A percentile compares a stretch with the other conserved stretches of the same genome.
Conservation (phyloP, 768 basidiomycete genomes). For the Lentinula edodes region DNA sequence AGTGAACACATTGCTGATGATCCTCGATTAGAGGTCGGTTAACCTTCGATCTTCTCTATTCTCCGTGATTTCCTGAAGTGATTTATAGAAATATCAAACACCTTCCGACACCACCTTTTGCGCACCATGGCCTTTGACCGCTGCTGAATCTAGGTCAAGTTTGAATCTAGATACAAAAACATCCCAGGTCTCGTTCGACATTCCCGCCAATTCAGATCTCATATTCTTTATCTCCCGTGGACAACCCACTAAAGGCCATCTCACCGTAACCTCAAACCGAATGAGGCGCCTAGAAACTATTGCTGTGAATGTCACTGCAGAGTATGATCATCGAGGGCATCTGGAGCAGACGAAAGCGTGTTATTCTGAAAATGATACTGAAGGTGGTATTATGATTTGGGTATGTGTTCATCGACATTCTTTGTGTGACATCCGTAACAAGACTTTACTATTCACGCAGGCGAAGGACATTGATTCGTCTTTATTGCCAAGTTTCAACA, state of each 20-base stretch:
- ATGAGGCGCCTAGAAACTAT: background rate
- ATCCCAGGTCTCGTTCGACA: background rate
- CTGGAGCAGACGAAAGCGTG: slow-evolving; percentile 3
- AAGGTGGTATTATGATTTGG: background rate
- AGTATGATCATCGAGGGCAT: background rate
- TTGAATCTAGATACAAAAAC: background rate
- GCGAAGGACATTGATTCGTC: background rate
- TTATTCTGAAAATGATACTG: background rate
- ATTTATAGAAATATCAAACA: background rate
- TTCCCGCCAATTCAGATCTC: background rate
- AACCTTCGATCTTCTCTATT: background rate
- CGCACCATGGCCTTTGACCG: background rate
- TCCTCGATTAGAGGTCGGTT: background rate
- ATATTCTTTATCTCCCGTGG: slow-evolving; percentile 5
- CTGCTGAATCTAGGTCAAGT: background rate
- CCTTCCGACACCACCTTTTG: background rate
- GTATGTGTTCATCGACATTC: background rate
- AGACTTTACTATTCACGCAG: background rate
- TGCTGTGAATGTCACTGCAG: background rate
- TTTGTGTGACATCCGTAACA: background rate
- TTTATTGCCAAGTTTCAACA: background rate
- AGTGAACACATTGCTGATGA: background rate
- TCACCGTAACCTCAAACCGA: background rate
- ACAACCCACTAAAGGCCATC: background rate
- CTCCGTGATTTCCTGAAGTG: background rate